Percentiles rank a stretch among this genome's conserved stretches.
Conservation (phyloP, 805 yeast genomes). For the Candida yuanshanica region DNA sequence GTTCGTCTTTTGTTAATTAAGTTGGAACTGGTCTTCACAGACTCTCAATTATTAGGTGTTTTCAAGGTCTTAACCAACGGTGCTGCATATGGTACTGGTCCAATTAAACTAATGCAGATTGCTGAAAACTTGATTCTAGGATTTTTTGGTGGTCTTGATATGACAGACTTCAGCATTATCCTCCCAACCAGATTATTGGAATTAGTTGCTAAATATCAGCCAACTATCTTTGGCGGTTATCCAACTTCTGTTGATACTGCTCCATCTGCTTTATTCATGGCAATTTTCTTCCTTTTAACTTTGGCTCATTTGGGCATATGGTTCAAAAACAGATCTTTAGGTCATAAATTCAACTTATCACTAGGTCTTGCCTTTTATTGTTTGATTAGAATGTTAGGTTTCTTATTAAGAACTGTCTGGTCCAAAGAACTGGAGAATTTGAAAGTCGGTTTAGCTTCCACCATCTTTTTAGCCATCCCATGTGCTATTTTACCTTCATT, state of each 20-base stretch:
- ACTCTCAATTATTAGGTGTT: conserved; percentile 20
- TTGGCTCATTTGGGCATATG: conserved; percentile 42
- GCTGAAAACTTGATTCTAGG: conserved; percentile 16
- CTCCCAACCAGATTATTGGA: conserved; percentile 15
- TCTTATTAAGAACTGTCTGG: conserved; percentile 55
- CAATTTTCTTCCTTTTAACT: conserved; percentile 43
- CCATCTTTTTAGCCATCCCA: conserved; percentile 54
- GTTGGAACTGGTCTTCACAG: conserved; percentile 17
- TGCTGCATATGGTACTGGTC: conserved; percentile 25
- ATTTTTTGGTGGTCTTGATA: conserved; percentile 14
- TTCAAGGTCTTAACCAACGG: conserved; percentile 18
- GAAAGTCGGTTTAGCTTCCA: conserved; percentile 48
- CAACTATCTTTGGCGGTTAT: conserved; percentile 58
- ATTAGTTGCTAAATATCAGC: conserved; percentile 30
- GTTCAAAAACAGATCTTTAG: conserved; percentile 41
- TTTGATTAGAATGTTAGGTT: conserved; percentile 51
- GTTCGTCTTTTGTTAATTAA: conserved; percentile 14
- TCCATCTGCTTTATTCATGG: conserved; percentile 55
- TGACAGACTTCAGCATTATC: conserved; percentile 1
- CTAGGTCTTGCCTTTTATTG: conserved; percentile 52
- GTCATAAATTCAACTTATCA: conserved; percentile 54
- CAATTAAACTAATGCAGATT: conserved; percentile 14
- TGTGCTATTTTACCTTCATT: conserved; percentile 51
- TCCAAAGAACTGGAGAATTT: conserved; percentile 40
- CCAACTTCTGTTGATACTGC: conserved; percentile 48